Evolutionary conservation across 306 rosid genomes (phyloP), one percentile per base, ranked within the genome.

Genomic region (Fragaria iinumae): DNA sequence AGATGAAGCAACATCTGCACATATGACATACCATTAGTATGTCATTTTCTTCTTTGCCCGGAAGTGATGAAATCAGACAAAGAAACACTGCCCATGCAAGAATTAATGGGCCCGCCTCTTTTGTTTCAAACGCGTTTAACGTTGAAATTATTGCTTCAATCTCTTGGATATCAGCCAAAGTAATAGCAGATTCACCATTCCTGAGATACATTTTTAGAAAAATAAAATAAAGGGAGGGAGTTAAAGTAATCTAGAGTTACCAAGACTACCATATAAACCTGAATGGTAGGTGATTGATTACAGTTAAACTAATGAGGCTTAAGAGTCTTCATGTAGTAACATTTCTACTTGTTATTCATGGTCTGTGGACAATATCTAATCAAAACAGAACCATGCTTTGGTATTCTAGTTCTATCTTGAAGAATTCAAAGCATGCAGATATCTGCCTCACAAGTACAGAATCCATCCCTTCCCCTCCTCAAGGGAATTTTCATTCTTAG

Each of bases 61-160:
- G 91, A 79, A 94, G 97, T 81, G 98, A 90, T 77, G 90, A 84
- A 79, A 84, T 84, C 56, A 92, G 79, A 86, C 92, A 90, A 80
- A 94, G 91, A 86, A 89, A 92, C 55, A 91, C 97, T 16, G 97
- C 98, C 97, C 98, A 94, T 32, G 97, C 88, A 50, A 94, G 87
- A 83, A 94, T 79, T 71, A 94, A 80, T 21, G 96, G 98, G 49
- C 95, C 89, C 32, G 93, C 89, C 87, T 90, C 98, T 79, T 92
- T 89, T 55, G 86, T 83, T 83, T 90, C 95, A 84, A 83, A 88
- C 71, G 76, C 85, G 80, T 68, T 89, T 80, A 92, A 83, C 67
- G 90, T 88, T 76, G 96, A 89, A 74, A 94, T 72, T 79, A 90
- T 53, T 65, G 88, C 87, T 80, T 94, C 97, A 91, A 92, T 92